Percentiles rank a stretch among this genome's conserved stretches.
Conservation (phyloP, 202 grass and related monocot species). For the Setaria viridis region DNA sequence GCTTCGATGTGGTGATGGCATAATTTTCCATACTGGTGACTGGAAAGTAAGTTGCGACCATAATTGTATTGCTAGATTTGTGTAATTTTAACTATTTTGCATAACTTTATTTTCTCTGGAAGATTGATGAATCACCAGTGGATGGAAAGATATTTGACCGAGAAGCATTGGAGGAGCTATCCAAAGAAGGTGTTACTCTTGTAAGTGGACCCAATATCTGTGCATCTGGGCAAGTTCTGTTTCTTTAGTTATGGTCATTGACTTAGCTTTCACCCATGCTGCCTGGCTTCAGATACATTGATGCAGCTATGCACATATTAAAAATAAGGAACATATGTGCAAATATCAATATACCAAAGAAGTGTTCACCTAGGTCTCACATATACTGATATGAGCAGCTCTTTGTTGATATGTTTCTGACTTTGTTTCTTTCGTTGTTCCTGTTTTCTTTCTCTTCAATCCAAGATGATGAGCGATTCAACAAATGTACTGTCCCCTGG, state of each 20-base stretch:
- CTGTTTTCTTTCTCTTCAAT: constrained; percentile 29
- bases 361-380: constrained; percentile 20
- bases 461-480: constrained; percentile 99
- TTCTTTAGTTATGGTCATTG: constrained; percentile 29
- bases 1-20: constrained; percentile 94
- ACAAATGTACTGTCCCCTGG: constrained; percentile 98
- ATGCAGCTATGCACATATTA: not conserved
- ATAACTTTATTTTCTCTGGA: constrained; percentile 36
- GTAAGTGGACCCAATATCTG: constrained; percentile 65
- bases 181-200: constrained; percentile 99
- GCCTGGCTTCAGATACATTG: not conserved
- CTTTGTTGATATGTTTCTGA: constrained; percentile 36
- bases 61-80: constrained; percentile 18
- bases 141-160: constrained; percentile 97
- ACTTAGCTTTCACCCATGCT: constrained; percentile 28
- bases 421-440: constrained; percentile 11
- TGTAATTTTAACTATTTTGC: constrained; percentile 23
- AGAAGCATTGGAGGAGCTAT: constrained; percentile 91
- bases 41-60: constrained; percentile 80
- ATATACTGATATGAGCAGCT: constrained; percentile 16
- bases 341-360: constrained; percentile 10
- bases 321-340: not conserved
- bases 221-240: constrained; percentile 5
- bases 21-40: constrained; percentile 98
- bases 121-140: constrained; percentile 98